These are phyloP conservation scores for Lepiota subincarnata DNA, from an alignment of 768 basidiomycete genomes.

Conservation along the genomic window DNA sequence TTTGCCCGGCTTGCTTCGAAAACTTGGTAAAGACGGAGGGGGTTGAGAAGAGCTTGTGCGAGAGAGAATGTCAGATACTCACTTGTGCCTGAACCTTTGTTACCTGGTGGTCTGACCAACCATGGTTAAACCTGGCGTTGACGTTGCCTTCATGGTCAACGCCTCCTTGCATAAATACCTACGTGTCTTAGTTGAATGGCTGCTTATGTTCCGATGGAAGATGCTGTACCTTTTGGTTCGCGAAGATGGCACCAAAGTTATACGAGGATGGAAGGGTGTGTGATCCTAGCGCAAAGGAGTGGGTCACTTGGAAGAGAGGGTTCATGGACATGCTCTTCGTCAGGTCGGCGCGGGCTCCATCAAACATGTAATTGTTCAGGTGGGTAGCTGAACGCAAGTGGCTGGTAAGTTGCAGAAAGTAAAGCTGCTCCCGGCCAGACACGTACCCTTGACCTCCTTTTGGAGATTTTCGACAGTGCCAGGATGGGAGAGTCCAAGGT, in stretches of 20 bases:
- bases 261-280: constrained; percentile 83
- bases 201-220: constrained; percentile 10
- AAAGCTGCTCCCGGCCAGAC: neutral
- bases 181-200: constrained; percentile 20
- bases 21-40: constrained; percentile 46
- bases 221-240: constrained; percentile 64
- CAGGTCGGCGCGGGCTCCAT: constrained; percentile 95
- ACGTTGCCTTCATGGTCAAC: constrained; percentile 93
- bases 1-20: constrained; percentile 72
- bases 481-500: constrained; percentile 83
- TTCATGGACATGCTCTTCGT: constrained; percentile 89
- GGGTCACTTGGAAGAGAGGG: constrained; percentile 98
- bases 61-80: constrained; percentile 18
- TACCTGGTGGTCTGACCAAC: constrained; percentile 73
- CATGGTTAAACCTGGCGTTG: constrained; percentile 84
- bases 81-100: constrained; percentile 91
- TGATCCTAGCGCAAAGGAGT: constrained; percentile 90
- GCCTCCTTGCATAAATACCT: constrained; percentile 92
- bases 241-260: constrained; percentile 92
- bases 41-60: neutral
- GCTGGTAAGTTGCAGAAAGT: constrained; percentile 1
- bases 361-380: constrained; percentile 92
- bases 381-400: constrained; percentile 63
- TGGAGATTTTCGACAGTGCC: constrained; percentile 90
- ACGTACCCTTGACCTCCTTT: constrained; percentile 87